Evolutionary conservation across 2,329 filamentous ascomycete genomes (phyloP).

Genomic region (Ascochyta fabae): DNA sequence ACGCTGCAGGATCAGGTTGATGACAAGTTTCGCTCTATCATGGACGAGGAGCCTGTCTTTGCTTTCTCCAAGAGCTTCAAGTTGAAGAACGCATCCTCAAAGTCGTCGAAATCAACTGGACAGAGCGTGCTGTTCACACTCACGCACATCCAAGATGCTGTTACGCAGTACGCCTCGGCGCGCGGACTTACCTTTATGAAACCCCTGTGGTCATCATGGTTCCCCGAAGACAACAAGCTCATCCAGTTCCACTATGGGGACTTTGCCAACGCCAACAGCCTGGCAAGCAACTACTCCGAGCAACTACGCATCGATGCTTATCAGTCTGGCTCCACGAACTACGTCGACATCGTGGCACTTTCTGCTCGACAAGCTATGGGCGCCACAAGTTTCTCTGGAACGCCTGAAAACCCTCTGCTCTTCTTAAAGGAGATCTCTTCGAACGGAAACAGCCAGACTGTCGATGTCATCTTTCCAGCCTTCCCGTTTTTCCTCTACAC

Average conservation of each 20-base stretch:
- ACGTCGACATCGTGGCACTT: slow-evolving; percentile 77
- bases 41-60: slow-evolving; percentile 82
- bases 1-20: slow-evolving; percentile 72
- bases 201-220: slow-evolving; percentile 81
- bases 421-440: slow-evolving; percentile 89
- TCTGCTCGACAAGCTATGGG: slow-evolving; percentile 82
- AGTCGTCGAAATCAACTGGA: slow-evolving; percentile 8
- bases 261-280: slow-evolving; percentile 65
- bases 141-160: slow-evolving; percentile 76
- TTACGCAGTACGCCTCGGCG: slow-evolving; percentile 79
- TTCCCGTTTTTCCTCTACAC: slow-evolving; percentile 89
- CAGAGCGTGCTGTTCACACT: slow-evolving; percentile 74
- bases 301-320: slow-evolving; percentile 75
- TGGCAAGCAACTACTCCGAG: slow-evolving; percentile 76
- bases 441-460: slow-evolving; percentile 83
- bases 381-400: slow-evolving; percentile 76
- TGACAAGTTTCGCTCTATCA: slow-evolving; percentile 69
- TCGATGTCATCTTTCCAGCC: slow-evolving; percentile 85
- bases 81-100: slow-evolving; percentile 25
- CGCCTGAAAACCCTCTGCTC: slow-evolving; percentile 72
- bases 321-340: slow-evolving; percentile 74
- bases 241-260: slow-evolving; percentile 79
- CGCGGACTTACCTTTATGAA: slow-evolving; percentile 79
- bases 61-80: slow-evolving; percentile 64
- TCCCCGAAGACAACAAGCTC: slow-evolving; percentile 66